phyloP scores from a whole-genome alignment of 805 yeast species.

The Soucietia sequanensis region DNA sequence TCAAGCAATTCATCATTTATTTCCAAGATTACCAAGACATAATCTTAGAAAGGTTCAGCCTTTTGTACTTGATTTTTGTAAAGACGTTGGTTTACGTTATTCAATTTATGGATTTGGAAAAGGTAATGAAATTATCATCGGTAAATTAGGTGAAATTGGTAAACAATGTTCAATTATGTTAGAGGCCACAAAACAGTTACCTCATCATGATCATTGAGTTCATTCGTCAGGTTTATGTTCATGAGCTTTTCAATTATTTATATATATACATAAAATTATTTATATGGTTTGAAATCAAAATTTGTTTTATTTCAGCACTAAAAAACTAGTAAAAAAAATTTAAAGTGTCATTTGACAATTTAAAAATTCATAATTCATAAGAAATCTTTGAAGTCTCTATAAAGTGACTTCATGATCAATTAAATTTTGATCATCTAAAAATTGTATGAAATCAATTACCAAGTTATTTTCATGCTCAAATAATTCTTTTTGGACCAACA shows the following conservation, averaged over 20 bases:
- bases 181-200: constrained; percentile 68
- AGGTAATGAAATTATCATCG: constrained; percentile 73
- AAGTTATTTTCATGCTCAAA: constrained; percentile 33
- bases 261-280: neutral
- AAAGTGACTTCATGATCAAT: constrained; percentile 24
- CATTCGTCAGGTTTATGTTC: neutral
- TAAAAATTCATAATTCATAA: too few species aligned
- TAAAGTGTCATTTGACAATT: too few species aligned
- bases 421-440: constrained; percentile 25
- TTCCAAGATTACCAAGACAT: constrained; percentile 87
- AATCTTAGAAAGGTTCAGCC: constrained; percentile 77
- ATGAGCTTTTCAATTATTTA: neutral
- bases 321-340: neutral
- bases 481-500: constrained; percentile 34
- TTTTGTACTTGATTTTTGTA: constrained; percentile 69
- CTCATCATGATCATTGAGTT: constrained; percentile 43
- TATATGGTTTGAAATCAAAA: neutral
- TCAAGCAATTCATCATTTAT: constrained; percentile 87
- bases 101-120: constrained; percentile 80
- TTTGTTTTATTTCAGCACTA: neutral
- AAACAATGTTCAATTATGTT: constrained; percentile 74
- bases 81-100: constrained; percentile 72
- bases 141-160: constrained; percentile 70
- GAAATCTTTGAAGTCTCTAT: too few species aligned
- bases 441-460: constrained; percentile 35